Conservation (phyloP, 129 eudicot genomes). For the Scalesia atractyloides region DNA sequence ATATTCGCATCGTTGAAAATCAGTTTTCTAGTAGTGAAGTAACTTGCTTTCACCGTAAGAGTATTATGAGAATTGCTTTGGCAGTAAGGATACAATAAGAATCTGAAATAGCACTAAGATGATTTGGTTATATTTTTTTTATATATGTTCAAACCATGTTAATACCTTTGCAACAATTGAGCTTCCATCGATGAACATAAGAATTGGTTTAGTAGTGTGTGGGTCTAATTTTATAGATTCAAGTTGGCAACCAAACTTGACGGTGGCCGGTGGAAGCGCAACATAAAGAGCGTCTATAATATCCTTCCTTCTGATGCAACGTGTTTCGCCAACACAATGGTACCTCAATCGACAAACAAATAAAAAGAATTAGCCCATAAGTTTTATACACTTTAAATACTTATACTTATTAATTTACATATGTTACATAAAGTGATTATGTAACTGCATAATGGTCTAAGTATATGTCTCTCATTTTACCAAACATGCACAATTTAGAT, state of each 20-base stretch:
- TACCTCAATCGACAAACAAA: background rate
- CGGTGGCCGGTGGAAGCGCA: slow-evolving; percentile 58
- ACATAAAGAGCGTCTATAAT: slow-evolving; percentile 50
- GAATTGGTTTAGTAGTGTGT: slow-evolving; percentile 35
- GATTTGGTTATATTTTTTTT: background rate
- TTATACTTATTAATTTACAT: no score
- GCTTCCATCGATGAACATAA: slow-evolving; percentile 53
- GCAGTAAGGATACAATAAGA: no score
- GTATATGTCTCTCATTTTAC: no score
- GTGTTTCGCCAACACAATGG: slow-evolving; percentile 43
- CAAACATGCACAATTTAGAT: no score
- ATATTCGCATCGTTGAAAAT: no score
- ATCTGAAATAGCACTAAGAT: no score
- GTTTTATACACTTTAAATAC: background rate
- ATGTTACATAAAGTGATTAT: no score
- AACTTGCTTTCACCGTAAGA: no score
- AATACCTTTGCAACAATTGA: slow-evolving; percentile 54
- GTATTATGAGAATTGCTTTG: no score
- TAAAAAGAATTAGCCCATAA: background rate
- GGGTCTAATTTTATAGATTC: slow-evolving; percentile 44
- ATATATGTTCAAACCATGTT: background rate
- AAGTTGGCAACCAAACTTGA: slow-evolving; percentile 54
- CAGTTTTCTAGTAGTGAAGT: no score
- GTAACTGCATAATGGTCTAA: no score
- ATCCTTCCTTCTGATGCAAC: slow-evolving; percentile 59